phyloP scores from a whole-genome alignment of 306 rosid genomes.

The Prunus fruticosa region DNA sequence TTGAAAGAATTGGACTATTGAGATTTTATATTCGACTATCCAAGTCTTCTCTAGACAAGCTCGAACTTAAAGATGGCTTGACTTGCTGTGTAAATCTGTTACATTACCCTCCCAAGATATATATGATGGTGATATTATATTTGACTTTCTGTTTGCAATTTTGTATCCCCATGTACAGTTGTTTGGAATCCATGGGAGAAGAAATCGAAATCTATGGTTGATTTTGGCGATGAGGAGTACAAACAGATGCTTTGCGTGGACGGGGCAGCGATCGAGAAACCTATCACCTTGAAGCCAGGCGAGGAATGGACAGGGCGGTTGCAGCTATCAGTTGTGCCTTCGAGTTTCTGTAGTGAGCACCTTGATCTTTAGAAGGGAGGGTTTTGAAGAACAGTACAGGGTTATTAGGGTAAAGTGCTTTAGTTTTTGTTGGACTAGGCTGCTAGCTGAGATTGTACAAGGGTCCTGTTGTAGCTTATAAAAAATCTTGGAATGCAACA shows the following conservation, averaged over 20 bases:
- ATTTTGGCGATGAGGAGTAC: slow-evolving; percentile 88
- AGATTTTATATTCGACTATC: not conserved
- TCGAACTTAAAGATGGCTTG: not conserved
- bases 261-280: slow-evolving; percentile 79
- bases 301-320: slow-evolving; percentile 91
- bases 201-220: slow-evolving; percentile 75
- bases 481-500: not conserved
- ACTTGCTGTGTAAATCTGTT: not conserved
- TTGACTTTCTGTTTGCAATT: not conserved
- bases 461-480: not conserved
- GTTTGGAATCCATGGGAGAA: slow-evolving; percentile 99
- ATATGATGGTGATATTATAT: not conserved
- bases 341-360: slow-evolving; percentile 75
- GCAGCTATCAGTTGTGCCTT: slow-evolving; percentile 76
- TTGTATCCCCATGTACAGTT: slow-evolving; percentile 29
- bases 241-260: slow-evolving; percentile 91
- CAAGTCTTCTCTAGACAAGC: no score
- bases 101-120: not conserved
- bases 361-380: slow-evolving; percentile 49
- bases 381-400: slow-evolving; percentile 40
- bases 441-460: not conserved
- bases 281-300: slow-evolving; percentile 78
- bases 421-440: not conserved
- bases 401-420: not conserved
- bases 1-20: not conserved